phyloP scores from a whole-genome alignment of 148 eudicot genomes.

The Talinum fruticosum region DNA sequence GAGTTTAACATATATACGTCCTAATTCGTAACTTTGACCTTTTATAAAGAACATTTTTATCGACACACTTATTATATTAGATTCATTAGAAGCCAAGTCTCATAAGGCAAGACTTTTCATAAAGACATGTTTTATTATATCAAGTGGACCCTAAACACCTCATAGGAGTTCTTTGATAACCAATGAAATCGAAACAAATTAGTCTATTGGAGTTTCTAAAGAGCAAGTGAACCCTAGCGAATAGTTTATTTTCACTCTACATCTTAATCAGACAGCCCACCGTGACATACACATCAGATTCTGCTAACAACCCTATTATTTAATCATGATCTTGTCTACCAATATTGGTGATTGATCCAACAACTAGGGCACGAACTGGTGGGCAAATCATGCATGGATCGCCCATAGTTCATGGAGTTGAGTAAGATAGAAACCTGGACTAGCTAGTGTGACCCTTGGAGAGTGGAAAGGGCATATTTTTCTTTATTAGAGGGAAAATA shows the following conservation, averaged over 20 bases:
- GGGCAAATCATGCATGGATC: not conserved
- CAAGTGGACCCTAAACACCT: not conserved
- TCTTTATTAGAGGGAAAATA: not conserved
- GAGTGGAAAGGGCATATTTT: not conserved
- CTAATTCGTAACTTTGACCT: too few relatives aligned
- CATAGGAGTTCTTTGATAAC: not conserved
- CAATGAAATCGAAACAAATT: too few relatives aligned
- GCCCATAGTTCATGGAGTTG: not conserved
- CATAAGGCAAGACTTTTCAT: not conserved
- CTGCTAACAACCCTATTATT: not conserved
- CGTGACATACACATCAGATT: not conserved
- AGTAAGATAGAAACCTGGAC: not conserved
- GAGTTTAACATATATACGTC: too few relatives aligned
- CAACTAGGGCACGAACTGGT: not conserved
- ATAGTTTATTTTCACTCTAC: not conserved
- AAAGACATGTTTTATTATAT: not conserved
- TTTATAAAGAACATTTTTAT: too few relatives aligned
- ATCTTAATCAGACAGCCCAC: not conserved
- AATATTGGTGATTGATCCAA: not conserved
- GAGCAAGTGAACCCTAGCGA: not conserved
- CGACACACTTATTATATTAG: too few relatives aligned
- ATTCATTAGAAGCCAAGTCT: not conserved
- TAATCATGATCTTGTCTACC: not conserved
- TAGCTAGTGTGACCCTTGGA: not conserved
- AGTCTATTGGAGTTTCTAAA: not conserved